Percentiles rank a stretch among this genome's conserved stretches.
Conservation (phyloP, 2,329 filamentous ascomycete genomes). For the Fusarium sterilihyphosum region DNA sequence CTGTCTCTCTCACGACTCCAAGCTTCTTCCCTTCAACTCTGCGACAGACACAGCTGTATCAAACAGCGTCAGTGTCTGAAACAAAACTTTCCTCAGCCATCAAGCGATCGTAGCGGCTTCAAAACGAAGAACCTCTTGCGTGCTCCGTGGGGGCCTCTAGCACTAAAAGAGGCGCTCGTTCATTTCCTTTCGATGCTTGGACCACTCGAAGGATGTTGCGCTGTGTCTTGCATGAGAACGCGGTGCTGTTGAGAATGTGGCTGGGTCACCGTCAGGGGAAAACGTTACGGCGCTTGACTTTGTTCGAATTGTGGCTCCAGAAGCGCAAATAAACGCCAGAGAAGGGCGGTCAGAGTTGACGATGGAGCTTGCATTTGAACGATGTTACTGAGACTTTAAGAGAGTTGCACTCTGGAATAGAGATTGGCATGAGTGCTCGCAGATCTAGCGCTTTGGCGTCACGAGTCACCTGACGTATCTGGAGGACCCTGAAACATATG, state of each 20-base stretch:
- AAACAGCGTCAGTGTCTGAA: conserved; percentile 22
- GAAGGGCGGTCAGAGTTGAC: conserved; percentile 1
- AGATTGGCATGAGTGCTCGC: conserved; percentile 3
- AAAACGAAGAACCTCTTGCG: conserved; percentile 17
- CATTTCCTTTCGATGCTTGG: conserved; percentile 30
- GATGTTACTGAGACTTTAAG: background rate
- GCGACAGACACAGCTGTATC: conserved; percentile 10
- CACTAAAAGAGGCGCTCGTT: conserved; percentile 22
- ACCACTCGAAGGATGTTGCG: conserved; percentile 11
- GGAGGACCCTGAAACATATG: conserved; percentile 2
- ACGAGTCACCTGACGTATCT: background rate
- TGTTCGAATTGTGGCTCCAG: background rate
- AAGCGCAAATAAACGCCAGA: conserved; percentile 6
- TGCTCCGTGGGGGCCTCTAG: conserved; percentile 21
- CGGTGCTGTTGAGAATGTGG: conserved; percentile 9
- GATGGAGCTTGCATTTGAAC: background rate
- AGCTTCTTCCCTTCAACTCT: conserved; percentile 10
- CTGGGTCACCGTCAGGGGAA: conserved; percentile 5
- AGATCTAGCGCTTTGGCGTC: background rate
- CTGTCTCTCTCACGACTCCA: background rate
- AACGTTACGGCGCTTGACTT: background rate
- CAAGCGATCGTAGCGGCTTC: conserved; percentile 1
- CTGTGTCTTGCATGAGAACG: conserved; percentile 6
- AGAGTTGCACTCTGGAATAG: background rate
- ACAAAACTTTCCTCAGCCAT: background rate